These are phyloP conservation scores for Diaporthe vexans DNA, from an alignment of 2,329 filamentous ascomycete genomes.

Conservation along the genomic window DNA sequence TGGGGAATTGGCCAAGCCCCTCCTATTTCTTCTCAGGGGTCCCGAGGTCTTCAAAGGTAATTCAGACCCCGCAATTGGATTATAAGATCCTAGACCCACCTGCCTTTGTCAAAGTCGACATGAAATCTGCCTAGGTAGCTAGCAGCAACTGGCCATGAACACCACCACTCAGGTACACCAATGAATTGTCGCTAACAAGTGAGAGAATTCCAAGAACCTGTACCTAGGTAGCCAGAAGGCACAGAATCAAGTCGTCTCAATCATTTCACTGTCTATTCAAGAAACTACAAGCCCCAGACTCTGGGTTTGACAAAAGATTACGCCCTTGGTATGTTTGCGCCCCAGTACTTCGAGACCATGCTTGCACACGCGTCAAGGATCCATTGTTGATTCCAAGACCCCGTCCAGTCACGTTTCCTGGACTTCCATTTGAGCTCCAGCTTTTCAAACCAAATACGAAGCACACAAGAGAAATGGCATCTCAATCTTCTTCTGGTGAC, in stretches of 20 bases:
- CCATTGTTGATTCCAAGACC: background rate
- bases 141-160: background rate
- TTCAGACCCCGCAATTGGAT: background rate
- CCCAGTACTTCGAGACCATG: background rate
- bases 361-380: background rate
- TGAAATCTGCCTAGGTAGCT: background rate
- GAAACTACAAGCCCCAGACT: background rate
- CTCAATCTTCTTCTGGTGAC: too few relatives aligned
- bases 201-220: background rate
- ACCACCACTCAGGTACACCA: background rate
- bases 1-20: background rate
- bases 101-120: background rate
- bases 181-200: background rate
- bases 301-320: background rate
- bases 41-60: background rate
- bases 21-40: background rate
- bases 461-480: background rate
- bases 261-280: background rate
- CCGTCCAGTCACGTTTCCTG: background rate
- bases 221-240: background rate
- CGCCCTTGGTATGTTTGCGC: background rate
- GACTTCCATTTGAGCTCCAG: background rate
- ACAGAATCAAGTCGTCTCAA: background rate
- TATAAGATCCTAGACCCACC: background rate
- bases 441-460: background rate